These are phyloP conservation scores for Saprolegnia diclina DNA, from an alignment of 352 stramenopile genomes.

Conservation along the genomic window DNA sequence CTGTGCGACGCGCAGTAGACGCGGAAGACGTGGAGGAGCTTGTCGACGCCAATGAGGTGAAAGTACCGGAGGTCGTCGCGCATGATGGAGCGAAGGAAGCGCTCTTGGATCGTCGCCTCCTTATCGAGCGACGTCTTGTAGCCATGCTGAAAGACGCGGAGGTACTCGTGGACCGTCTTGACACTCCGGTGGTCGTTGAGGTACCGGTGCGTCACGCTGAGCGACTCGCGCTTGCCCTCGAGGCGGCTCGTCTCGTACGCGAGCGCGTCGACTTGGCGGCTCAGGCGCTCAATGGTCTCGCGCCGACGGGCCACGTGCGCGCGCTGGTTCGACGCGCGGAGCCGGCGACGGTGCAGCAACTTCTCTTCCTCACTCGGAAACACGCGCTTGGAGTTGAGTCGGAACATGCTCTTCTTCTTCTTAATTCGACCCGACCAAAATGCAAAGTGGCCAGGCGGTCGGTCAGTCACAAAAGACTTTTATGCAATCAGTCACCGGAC, in stretches of 20 bases:
- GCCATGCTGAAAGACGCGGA: constrained; percentile 48
- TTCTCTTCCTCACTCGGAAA: neutral
- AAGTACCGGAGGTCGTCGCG: constrained; percentile 44
- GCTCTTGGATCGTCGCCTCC: constrained; percentile 9
- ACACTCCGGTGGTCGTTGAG: constrained; percentile 24
- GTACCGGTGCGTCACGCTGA: neutral
- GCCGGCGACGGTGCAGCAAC: neutral
- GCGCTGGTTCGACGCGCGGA: constrained; percentile 14
- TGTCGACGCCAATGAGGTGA: constrained; percentile 36
- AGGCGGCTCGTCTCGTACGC: constrained; percentile 21
- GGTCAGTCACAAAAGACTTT: neutral
- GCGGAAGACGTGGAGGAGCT: constrained; percentile 48
- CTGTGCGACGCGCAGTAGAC: constrained; percentile 42
- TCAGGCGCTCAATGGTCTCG: neutral
- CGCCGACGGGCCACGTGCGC: constrained; percentile 10
- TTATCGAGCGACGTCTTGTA: constrained; percentile 31
- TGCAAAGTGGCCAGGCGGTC: neutral
- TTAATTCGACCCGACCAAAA: neutral
- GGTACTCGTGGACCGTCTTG: constrained; percentile 49
- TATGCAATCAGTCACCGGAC: constrained; percentile 4
- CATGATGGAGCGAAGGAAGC: constrained; percentile 44
- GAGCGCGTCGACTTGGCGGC: constrained; percentile 1
- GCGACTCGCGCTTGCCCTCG: constrained; percentile 22
- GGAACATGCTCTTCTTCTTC: too few species aligned
- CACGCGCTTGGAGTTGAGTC: neutral